These are phyloP conservation scores for Malus hybrid DNA, from an alignment of 331 rosid species.

Conservation along the genomic window DNA sequence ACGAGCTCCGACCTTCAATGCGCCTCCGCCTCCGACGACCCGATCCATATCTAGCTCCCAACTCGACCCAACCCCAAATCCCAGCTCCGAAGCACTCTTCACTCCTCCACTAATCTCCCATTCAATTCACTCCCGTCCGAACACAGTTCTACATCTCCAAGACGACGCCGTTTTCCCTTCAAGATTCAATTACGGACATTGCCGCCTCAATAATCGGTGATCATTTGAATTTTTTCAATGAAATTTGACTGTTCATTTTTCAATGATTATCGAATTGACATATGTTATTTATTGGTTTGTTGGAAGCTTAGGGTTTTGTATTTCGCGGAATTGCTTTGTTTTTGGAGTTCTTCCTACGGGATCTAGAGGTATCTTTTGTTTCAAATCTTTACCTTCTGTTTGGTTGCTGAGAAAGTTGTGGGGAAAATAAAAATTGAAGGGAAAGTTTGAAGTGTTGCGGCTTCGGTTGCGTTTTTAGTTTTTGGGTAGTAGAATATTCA, in stretches of 20 bases:
- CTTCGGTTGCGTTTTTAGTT: neutral
- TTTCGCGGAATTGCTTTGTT: neutral
- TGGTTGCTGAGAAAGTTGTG: neutral
- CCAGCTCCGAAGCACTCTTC: neutral
- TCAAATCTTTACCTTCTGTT: neutral
- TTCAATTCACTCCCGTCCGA: neutral
- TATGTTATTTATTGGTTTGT: neutral
- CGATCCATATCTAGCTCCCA: constrained; percentile 4
- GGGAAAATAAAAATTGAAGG: neutral
- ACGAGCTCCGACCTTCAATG: neutral
- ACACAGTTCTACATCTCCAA: constrained; percentile 1
- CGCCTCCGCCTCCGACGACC: neutral
- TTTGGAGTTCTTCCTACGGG: constrained; percentile 1
- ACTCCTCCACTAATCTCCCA: neutral
- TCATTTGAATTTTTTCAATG: neutral
- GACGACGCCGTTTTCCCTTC: neutral
- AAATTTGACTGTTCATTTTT: neutral
- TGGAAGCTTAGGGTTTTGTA: constrained; percentile 1
- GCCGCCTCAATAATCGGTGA: neutral
- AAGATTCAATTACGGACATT: neutral
- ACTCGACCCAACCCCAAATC: neutral
- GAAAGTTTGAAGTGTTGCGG: neutral
- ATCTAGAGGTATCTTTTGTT: constrained; percentile 16
- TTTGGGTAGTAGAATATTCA: neutral
- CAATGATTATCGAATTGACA: neutral